Conservation (phyloP, 176 grass and related monocot genomes). For the Thinopyrum elongatum region DNA sequence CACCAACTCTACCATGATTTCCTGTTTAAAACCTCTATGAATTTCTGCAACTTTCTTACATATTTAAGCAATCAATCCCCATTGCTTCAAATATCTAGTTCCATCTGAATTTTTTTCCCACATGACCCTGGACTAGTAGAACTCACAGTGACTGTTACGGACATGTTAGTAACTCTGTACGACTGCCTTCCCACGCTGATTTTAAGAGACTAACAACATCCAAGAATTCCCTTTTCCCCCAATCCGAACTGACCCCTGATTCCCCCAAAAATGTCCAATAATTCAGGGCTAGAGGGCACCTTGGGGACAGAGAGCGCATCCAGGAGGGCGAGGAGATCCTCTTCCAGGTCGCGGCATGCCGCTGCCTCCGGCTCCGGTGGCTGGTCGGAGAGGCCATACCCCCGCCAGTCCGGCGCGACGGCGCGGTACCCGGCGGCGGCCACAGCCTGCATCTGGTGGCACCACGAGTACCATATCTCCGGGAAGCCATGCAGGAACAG, state of each 20-base stretch:
- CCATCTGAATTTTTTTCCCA: not conserved
- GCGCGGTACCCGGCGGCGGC: constrained; percentile 46
- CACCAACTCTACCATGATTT: not conserved
- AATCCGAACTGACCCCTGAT: not conserved
- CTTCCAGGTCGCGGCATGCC: constrained; percentile 8
- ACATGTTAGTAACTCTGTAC: too few relatives aligned
- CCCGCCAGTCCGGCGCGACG: constrained; percentile 45
- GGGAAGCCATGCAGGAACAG: constrained; percentile 50
- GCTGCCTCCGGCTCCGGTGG: constrained; percentile 18
- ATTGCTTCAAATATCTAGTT: not conserved
- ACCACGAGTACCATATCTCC: constrained; percentile 60
- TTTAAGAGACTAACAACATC: too few relatives aligned
- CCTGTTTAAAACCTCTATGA: not conserved
- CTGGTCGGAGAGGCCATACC: constrained; percentile 46
- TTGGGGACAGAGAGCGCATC: constrained; percentile 34
- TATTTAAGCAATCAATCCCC: not conserved
- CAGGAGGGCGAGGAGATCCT: constrained; percentile 46
- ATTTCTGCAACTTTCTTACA: not conserved
- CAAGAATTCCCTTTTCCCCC: not conserved
- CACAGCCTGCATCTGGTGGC: constrained; percentile 45
- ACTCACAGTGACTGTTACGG: too few relatives aligned
- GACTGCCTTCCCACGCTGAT: too few relatives aligned
- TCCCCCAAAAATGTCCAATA: not conserved
- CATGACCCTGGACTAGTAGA: too few relatives aligned
- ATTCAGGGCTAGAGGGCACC: not conserved